A percentile compares a stretch with the other conserved stretches of the same genome.
phyloP scores from a whole-genome alignment of 495 filamentous ascomycete species.

The Penicillium tannophilum region DNA sequence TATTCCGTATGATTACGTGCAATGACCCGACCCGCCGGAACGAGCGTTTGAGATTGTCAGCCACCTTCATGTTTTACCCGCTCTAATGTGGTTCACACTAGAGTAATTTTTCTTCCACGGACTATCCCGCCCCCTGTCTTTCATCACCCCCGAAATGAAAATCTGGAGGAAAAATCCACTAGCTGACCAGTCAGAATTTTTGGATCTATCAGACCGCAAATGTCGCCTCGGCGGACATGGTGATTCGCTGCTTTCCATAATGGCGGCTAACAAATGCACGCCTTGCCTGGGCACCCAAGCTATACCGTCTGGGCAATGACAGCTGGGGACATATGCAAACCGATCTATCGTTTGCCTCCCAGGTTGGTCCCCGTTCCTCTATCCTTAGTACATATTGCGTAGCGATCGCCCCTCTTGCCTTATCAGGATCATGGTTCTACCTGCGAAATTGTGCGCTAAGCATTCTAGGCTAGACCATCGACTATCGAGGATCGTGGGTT shows the following conservation, averaged over 20 bases:
- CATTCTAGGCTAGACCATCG: neutral
- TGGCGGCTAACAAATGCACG: conserved; percentile 12
- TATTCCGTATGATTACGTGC: neutral
- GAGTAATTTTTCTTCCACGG: neutral
- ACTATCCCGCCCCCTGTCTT: neutral
- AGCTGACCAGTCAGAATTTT: conserved; percentile 20
- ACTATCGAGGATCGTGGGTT: conserved; percentile 1
- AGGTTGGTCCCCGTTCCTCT: neutral
- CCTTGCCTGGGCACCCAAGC: neutral
- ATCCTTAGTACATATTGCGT: neutral
- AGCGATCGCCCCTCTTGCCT: neutral
- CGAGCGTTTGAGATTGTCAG: conserved; percentile 24
- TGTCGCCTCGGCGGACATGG: neutral
- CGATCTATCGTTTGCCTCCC: neutral
- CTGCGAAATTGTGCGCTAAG: neutral
- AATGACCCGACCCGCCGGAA: conserved; percentile 16
- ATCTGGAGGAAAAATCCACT: neutral
- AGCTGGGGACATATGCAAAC: neutral
- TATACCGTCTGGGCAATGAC: conserved; percentile 1
- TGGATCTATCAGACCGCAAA: conserved; percentile 32
- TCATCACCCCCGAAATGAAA: neutral
- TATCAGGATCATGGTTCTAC: neutral
- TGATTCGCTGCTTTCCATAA: conserved; percentile 24
- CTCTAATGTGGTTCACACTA: neutral
- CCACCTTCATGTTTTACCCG: conserved; percentile 12